These are phyloP conservation scores for Mucor piriformis DNA, from an alignment of 371 early-diverging fungal species.

Conservation along the genomic window DNA sequence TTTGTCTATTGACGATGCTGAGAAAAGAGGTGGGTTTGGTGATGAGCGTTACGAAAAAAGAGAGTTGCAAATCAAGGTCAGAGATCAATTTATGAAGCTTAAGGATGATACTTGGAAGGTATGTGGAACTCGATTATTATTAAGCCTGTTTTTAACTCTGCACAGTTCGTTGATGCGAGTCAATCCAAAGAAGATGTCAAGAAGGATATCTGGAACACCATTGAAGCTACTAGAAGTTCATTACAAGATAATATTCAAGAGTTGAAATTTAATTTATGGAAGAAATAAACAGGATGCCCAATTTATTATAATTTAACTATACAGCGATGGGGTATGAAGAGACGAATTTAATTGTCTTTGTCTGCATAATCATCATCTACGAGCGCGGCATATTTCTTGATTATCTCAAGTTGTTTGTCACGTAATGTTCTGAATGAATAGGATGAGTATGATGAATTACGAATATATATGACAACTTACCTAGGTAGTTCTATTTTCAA, in stretches of 20 bases:
- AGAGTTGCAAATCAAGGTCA: constrained; percentile 85
- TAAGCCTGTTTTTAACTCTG: neutral
- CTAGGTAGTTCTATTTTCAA: constrained; percentile 80
- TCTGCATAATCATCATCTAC: constrained; percentile 31
- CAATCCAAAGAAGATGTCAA: constrained; percentile 26
- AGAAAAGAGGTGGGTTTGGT: constrained; percentile 89
- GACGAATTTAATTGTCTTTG: neutral
- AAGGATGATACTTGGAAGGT: constrained; percentile 67
- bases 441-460: neutral
- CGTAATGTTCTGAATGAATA: constrained; percentile 23
- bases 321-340: neutral
- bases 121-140: neutral
- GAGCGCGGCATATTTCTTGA: constrained; percentile 35
- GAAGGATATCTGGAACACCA: constrained; percentile 16
- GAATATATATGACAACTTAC: constrained; percentile 16
- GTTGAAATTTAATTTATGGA: constrained; percentile 29
- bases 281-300: neutral
- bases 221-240: neutral
- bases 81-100: constrained; percentile 60
- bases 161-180: constrained; percentile 28
- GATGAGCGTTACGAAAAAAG: constrained; percentile 93
- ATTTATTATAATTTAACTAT: constrained; percentile 11
- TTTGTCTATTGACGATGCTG: constrained; percentile 75
- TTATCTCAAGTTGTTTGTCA: constrained; percentile 36
- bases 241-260: neutral